Percentiles rank a stretch among this genome's conserved stretches.
Evolutionary conservation across 2,329 filamentous ascomycete genomes (phyloP).

Genomic region (Fusarium chuoi): DNA sequence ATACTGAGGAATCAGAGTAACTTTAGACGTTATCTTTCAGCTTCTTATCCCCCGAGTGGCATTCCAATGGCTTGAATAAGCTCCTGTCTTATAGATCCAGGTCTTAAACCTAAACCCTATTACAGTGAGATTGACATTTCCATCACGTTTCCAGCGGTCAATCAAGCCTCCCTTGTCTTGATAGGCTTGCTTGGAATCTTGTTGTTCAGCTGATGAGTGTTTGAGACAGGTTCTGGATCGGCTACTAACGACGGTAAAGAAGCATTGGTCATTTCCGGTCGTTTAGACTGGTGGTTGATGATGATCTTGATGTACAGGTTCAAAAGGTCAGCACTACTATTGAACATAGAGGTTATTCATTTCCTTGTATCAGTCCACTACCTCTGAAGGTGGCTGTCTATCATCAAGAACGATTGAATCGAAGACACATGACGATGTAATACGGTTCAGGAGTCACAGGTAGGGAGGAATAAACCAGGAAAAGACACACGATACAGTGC

Average conservation of each 20-base stretch:
- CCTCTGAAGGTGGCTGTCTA: neutral
- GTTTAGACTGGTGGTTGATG: no score
- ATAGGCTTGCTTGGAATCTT: neutral
- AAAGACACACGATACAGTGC: neutral
- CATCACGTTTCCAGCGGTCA: neutral
- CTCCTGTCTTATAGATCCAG: neutral
- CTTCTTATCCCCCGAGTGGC: neutral
- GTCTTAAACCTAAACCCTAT: neutral
- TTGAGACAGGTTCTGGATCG: neutral
- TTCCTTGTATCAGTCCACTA: no score
- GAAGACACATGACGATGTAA: neutral
- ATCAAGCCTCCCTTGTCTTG: neutral
- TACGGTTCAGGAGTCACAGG: neutral
- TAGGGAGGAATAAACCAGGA: neutral
- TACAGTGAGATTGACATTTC: neutral
- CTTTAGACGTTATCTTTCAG: neutral
- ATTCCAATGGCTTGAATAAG: neutral
- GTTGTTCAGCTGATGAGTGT: neutral
- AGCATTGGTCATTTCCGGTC: neutral
- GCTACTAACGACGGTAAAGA: neutral
- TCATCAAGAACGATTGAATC: neutral
- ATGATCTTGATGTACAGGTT: neutral
- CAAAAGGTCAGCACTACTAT: neutral
- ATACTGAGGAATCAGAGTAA: rapidly evolving
- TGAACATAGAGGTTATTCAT: rapidly evolving